A percentile compares a stretch with the other conserved stretches of the same genome.
Conservation (phyloP, 2,329 filamentous ascomycete genomes). For the Penicillium decumbens region DNA sequence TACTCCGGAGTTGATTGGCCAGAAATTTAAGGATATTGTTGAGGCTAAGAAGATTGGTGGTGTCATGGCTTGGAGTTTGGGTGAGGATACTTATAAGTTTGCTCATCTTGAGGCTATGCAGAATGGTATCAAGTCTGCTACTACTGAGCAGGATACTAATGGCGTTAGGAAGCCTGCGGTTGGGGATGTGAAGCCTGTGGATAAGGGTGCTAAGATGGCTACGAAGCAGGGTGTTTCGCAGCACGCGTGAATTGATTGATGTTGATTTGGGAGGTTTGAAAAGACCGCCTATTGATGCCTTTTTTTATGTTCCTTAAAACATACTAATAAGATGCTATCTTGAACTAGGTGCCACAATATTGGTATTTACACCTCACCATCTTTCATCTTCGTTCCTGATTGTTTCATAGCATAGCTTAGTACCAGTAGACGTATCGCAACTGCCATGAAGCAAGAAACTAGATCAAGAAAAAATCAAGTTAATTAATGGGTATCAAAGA, state of each 20-base stretch:
- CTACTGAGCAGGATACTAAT: background rate
- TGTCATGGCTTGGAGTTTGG: slow-evolving; percentile 70
- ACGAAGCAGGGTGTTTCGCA: background rate
- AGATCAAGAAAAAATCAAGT: background rate
- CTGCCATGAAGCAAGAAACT: background rate
- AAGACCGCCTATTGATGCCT: too few species aligned
- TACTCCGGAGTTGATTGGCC: slow-evolving; percentile 54
- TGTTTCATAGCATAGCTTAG: background rate
- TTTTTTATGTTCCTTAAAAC: background rate
- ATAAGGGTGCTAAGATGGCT: background rate
- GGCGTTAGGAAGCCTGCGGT: background rate
- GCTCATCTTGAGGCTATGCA: slow-evolving; percentile 45
- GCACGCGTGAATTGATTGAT: background rate
- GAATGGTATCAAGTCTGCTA: slow-evolving; percentile 22
- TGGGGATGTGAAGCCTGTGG: background rate
- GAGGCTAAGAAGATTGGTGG: slow-evolving; percentile 57
- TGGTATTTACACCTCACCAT: background rate
- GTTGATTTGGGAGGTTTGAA: background rate
- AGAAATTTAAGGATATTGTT: slow-evolving; percentile 61
- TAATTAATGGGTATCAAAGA: slow-evolving; percentile 2
- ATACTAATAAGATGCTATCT: background rate
- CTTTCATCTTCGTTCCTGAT: background rate
- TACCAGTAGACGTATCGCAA: background rate
- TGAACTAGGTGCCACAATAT: background rate
- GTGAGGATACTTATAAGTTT: slow-evolving; percentile 56